Percentiles rank a stretch among this genome's conserved stretches.
Conservation (phyloP, 2,329 filamentous ascomycete genomes). For the Neofusicoccum laricinum region DNA sequence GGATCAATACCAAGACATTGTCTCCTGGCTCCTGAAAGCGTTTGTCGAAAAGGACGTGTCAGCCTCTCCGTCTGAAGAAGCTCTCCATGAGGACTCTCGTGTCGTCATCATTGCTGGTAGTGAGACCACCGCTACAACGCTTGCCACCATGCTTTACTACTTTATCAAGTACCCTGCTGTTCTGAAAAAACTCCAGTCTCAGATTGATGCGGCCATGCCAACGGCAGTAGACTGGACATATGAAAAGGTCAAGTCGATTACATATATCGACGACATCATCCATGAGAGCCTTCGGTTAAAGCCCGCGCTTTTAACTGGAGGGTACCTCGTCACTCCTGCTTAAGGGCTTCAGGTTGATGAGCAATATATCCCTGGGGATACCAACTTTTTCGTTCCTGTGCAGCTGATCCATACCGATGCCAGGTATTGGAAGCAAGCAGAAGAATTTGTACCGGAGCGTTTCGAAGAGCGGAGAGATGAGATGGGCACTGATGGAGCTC, state of each 20-base stretch:
- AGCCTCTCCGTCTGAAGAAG: slow-evolving; percentile 29
- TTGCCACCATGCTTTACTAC: slow-evolving; percentile 33
- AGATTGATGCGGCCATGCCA: slow-evolving; percentile 30
- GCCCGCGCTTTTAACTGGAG: slow-evolving; percentile 34
- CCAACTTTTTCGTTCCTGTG: slow-evolving; percentile 26
- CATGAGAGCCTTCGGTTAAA: slow-evolving; percentile 39
- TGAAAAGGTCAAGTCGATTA: slow-evolving; percentile 27
- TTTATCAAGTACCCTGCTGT: slow-evolving; percentile 31
- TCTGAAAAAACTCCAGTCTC: slow-evolving; percentile 29
- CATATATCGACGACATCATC: slow-evolving; percentile 33
- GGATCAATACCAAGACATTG: slow-evolving; percentile 33
- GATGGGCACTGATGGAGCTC: slow-evolving; percentile 25
- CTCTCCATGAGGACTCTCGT: slow-evolving; percentile 33
- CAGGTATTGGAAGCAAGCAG: slow-evolving; percentile 13
- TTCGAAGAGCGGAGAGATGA: slow-evolving; percentile 29
- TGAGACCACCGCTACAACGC: slow-evolving; percentile 34
- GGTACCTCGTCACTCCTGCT: slow-evolving; percentile 37
- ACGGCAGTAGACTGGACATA: slow-evolving; percentile 27
- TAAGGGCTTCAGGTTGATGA: slow-evolving; percentile 33
- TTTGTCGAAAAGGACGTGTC: slow-evolving; percentile 35
- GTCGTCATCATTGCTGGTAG: slow-evolving; percentile 37
- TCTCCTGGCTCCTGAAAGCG: slow-evolving; percentile 42
- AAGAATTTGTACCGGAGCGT: slow-evolving; percentile 33
- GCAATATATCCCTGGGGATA: slow-evolving; percentile 31
- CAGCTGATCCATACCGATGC: slow-evolving; percentile 30